Evolutionary conservation across 2,329 filamentous ascomycete genomes (phyloP).

Genomic region (Xylaria multiplex): DNA sequence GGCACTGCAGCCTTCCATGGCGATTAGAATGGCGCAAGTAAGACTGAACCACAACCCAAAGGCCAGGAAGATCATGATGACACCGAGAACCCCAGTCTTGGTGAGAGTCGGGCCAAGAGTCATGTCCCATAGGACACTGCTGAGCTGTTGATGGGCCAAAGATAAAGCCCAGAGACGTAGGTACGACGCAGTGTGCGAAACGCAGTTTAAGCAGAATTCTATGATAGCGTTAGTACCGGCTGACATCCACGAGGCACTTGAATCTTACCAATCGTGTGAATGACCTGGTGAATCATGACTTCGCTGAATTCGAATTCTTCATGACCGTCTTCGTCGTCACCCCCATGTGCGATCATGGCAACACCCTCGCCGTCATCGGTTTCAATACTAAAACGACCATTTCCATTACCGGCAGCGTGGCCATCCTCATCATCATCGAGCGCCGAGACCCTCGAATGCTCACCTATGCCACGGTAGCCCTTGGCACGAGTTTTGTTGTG

Average conservation of each 20-base stretch:
- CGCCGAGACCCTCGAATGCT: slow-evolving; percentile 87
- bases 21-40: slow-evolving; percentile 77
- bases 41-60: slow-evolving; percentile 94
- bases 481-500: slow-evolving; percentile 87
- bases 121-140: slow-evolving; percentile 96
- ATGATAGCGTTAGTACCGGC: slow-evolving; percentile 18
- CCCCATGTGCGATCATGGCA: slow-evolving; percentile 55
- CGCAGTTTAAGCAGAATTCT: slow-evolving; percentile 99
- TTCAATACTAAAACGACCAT: slow-evolving; percentile 73
- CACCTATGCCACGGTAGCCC: slow-evolving; percentile 93
- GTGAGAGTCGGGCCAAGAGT: slow-evolving; percentile 82
- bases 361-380: slow-evolving; percentile 73
- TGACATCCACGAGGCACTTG: neutral
- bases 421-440: slow-evolving; percentile 85
- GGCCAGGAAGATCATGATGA: slow-evolving; percentile 81
- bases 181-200: slow-evolving; percentile 98
- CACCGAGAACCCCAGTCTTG: slow-evolving; percentile 72
- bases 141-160: slow-evolving; percentile 96
- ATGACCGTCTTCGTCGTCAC: slow-evolving; percentile 81
- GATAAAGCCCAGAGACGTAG: slow-evolving; percentile 98
- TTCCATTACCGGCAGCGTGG: slow-evolving; percentile 63
- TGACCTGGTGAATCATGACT: slow-evolving; percentile 98
- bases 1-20: slow-evolving; percentile 85
- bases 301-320: slow-evolving; percentile 98
- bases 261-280: slow-evolving; percentile 92